Evolutionary conservation across 345 rosid species (phyloP), one percentile per base, ranked within the genome.

Genomic region (Raphanus raphanistrum): DNA sequence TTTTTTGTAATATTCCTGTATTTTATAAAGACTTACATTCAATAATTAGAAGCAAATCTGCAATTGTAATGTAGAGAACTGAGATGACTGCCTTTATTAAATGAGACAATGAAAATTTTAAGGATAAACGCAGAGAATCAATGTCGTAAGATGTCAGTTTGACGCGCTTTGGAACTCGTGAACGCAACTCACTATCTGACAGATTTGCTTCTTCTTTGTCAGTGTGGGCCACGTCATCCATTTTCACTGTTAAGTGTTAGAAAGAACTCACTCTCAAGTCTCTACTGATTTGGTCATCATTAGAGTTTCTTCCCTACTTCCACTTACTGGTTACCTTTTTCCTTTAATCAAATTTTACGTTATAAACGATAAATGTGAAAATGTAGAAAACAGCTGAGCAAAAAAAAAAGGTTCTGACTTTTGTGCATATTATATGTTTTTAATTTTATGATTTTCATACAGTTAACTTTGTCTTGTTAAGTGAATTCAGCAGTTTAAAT

Each of bases 111-210:
- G 70, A 61, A 67, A 67, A 58, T 73, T 33, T 21, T 43, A 73
- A 59, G 58, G 60, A 61, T 74, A 73, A 70, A 74, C 17, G 60
- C 71, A 74, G 78, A 74, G 75, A 63, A 79, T 79, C 82, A 62
- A 68, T 79, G 79, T 79, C 79, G 71, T 59, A 72, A 58, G 78
- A 31, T 57, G 65, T 31, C 63, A 60, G 57, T 52, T 78, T 66
- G 68, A 78, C 81, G 63, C 63, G 64, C 70, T 41, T 74, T 52
- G 71, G 54, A 2, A n/a, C 59, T 45, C 17, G 66, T 73, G 64
- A 29, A 52, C 71, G 63, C 71, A 69, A 4, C 29, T 52, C 70
- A 79, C 74, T 35, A 68, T 48, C 59, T 35, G 71, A 74, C 79
- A 74, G 38, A 28, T 0, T 36, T 74, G 8, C 64, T 79, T 21